Percentiles rank a stretch among this genome's conserved stretches.
Conservation (phyloP, 1,139 yeast species). For the Kurtzmaniella natalensis region DNA sequence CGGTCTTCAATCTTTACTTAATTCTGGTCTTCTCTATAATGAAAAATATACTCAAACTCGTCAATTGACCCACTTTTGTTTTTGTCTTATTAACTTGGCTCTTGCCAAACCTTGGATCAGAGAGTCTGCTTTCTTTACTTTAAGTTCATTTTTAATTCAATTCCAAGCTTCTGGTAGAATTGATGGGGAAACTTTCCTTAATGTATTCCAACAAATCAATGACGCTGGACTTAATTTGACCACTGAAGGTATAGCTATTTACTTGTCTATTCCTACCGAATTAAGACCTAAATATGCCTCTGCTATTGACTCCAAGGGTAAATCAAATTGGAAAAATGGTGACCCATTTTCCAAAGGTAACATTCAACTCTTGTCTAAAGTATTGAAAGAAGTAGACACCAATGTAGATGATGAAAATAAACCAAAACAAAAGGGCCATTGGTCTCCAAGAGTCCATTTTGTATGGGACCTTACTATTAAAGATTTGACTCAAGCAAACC, state of each 20-base stretch:
- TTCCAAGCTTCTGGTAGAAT: conserved; percentile 5
- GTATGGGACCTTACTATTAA: conserved; percentile 71
- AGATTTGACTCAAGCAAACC: conserved; percentile 25
- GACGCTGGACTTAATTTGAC: conserved; percentile 57
- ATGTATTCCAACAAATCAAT: conserved; percentile 41
- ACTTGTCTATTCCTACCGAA: conserved; percentile 43
- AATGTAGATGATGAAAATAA: conserved; percentile 26
- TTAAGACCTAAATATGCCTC: conserved; percentile 22
- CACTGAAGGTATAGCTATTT: conserved; percentile 78
- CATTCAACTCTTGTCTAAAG: conserved; percentile 54
- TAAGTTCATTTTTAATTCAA: conserved; percentile 46
- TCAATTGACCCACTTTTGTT: conserved; percentile 35
- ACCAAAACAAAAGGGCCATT: conserved; percentile 54
- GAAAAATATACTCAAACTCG: conserved; percentile 17
- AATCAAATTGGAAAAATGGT: conserved; percentile 59
- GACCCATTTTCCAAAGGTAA: conserved; percentile 75
- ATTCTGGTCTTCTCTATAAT: conserved; percentile 45
- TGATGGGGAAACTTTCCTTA: conserved; percentile 22
- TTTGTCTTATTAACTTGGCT: conserved; percentile 55
- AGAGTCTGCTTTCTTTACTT: conserved; percentile 72
- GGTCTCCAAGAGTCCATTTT: conserved; percentile 79
- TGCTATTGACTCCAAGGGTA: conserved; percentile 19
- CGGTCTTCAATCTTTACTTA: conserved; percentile 74
- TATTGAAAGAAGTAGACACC: conserved; percentile 54
- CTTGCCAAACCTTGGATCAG: conserved; percentile 76